Conservation (phyloP, 305 asterid species). For the Rubia tinctorum region DNA sequence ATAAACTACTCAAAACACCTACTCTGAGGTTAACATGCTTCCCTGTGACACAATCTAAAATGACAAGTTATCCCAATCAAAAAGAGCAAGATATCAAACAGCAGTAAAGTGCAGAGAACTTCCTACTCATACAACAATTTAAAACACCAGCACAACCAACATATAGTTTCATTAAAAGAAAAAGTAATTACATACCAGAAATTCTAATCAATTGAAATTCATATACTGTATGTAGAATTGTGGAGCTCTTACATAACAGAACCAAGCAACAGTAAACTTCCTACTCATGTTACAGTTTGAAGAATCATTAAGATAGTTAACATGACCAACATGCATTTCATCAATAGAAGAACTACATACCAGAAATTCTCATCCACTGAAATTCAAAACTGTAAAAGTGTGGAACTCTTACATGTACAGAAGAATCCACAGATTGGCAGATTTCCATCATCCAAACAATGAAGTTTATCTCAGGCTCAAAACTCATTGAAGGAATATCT, state of each 20-base stretch:
- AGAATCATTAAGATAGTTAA: not conserved
- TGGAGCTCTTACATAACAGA: too few relatives aligned
- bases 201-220: not conserved
- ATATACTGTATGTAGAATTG: too few relatives aligned
- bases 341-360: not conserved
- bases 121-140: not conserved
- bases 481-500: slow-evolving; percentile 34
- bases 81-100: not conserved
- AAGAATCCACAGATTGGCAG: slow-evolving; percentile 44
- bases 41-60: not conserved
- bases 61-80: not conserved
- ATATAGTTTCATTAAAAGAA: not conserved
- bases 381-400: slow-evolving; percentile 3
- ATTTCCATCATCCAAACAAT: slow-evolving; percentile 41
- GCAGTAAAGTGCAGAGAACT: not conserved
- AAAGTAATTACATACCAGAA: not conserved
- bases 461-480: slow-evolving; percentile 38
- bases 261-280: not conserved
- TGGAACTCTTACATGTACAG: slow-evolving; percentile 52
- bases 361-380: not conserved
- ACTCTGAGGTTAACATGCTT: not conserved
- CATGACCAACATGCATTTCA: not conserved
- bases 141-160: not conserved
- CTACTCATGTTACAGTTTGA: not conserved
- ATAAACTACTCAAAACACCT: not conserved